These are phyloP conservation scores for Claviceps fusiformis DNA, from an alignment of 2,329 filamentous ascomycete species.

Conservation along the genomic window DNA sequence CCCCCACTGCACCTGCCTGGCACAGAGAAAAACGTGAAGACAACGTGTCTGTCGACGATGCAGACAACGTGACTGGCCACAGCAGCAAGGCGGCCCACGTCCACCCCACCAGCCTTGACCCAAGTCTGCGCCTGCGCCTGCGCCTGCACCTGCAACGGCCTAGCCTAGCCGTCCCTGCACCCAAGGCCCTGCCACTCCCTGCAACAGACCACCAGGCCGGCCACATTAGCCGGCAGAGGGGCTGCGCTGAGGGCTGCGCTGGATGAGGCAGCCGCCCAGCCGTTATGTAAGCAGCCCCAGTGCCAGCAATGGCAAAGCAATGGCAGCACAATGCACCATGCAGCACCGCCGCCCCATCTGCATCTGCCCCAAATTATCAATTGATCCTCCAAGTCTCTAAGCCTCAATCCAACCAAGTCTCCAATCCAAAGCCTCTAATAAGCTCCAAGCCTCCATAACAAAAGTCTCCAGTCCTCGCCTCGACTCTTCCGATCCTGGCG, in stretches of 20 bases:
- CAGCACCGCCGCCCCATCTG: neutral
- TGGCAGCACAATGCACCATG: neutral
- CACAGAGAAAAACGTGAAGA: no score
- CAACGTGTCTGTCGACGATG: no score
- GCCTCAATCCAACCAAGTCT: neutral
- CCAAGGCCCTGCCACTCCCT: neutral
- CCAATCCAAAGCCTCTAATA: no score
- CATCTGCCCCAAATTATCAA: neutral
- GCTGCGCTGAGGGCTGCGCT: neutral
- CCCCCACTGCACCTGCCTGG: no score
- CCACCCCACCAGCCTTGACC: no score
- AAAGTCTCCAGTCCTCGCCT: neutral
- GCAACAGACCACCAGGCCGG: neutral
- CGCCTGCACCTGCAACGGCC: neutral
- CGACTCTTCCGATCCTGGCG: neutral
- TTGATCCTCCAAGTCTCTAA: neutral
- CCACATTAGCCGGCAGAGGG: neutral
- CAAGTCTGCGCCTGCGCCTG: no score
- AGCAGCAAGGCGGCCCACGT: neutral
- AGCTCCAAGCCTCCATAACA: no score
- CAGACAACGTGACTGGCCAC: neutral
- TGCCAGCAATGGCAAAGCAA: neutral
- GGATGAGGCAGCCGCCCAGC: no score
- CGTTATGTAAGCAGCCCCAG: constrained; percentile 6
- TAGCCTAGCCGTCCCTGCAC: neutral